Percentiles rank a stretch among this genome's conserved stretches.
Conservation (phyloP, 164 flowering plant genomes). For the Dillenia suffruticosa region DNA sequence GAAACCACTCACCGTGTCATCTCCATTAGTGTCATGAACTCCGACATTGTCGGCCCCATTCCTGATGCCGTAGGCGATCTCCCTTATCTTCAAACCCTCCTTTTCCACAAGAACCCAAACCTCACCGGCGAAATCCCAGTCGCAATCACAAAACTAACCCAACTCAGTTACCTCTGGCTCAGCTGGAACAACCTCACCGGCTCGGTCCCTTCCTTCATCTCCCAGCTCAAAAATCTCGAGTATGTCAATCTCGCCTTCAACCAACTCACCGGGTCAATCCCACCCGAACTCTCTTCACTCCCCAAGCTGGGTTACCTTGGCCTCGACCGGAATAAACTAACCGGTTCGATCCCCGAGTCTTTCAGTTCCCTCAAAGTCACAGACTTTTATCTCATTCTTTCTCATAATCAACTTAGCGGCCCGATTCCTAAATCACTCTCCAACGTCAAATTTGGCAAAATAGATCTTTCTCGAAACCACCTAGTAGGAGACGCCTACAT, state of each 20-base stretch:
- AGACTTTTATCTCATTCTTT: no score
- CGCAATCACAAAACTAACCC: background rate
- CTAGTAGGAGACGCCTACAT: no score
- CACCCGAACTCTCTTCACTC: background rate
- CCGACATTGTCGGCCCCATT: background rate
- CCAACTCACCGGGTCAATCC: background rate
- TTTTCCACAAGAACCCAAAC: background rate
- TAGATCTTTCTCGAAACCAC: no score
- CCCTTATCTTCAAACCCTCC: background rate
- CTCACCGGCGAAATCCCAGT: background rate
- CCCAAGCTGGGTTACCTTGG: no score
- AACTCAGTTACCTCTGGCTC: background rate
- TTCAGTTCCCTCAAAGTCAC: no score
- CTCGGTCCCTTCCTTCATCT: background rate
- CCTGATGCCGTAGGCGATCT: background rate
- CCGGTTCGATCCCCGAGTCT: no score
- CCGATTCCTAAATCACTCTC: no score
- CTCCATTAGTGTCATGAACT: background rate
- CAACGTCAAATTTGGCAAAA: no score
- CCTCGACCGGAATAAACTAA: no score
- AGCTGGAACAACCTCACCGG: conserved; percentile 3
- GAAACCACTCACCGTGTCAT: background rate
- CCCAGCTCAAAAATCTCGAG: background rate
- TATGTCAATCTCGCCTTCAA: background rate
- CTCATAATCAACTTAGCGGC: no score